Evolutionary conservation across 148 eudicot genomes (phyloP).

Genomic region (Agrostemma githago): DNA sequence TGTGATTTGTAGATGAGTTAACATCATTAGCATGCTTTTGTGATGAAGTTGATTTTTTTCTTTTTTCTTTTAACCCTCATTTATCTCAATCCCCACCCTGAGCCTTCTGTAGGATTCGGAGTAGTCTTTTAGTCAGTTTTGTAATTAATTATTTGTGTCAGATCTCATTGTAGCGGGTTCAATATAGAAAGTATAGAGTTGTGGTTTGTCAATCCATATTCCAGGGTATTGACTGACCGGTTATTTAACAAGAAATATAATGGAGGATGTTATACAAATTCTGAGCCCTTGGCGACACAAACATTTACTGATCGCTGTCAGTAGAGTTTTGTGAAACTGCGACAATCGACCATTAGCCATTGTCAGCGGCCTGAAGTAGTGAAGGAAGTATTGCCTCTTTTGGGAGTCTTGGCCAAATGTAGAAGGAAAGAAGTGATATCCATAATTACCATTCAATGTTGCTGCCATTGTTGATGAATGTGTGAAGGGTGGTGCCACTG

Average conservation of each 20-base stretch:
- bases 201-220: not conserved
- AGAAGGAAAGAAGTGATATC: not conserved
- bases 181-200: slow-evolving; percentile 22
- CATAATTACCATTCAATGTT: too few species aligned
- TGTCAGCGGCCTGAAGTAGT: not conserved
- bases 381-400: not conserved
- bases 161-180: slow-evolving; percentile 1
- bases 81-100: slow-evolving; percentile 1
- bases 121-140: slow-evolving; percentile 24
- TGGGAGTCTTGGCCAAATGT: not conserved
- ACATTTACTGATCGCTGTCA: not conserved
- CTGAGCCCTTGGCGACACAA: not conserved
- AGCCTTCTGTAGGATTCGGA: slow-evolving; percentile 21
- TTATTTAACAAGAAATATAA: not conserved
- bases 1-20: slow-evolving; percentile 9
- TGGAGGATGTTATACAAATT: not conserved
- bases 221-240: not conserved
- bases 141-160: slow-evolving; percentile 21
- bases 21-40: slow-evolving; percentile 17
- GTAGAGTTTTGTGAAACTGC: not conserved
- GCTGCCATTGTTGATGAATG: too few species aligned
- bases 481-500: not conserved
- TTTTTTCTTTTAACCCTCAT: not conserved
- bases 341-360: not conserved
- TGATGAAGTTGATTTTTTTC: slow-evolving; percentile 18